phyloP scores from a whole-genome alignment of 1,284 basidiomycete species.

The Rhodotorula sp. region DNA sequence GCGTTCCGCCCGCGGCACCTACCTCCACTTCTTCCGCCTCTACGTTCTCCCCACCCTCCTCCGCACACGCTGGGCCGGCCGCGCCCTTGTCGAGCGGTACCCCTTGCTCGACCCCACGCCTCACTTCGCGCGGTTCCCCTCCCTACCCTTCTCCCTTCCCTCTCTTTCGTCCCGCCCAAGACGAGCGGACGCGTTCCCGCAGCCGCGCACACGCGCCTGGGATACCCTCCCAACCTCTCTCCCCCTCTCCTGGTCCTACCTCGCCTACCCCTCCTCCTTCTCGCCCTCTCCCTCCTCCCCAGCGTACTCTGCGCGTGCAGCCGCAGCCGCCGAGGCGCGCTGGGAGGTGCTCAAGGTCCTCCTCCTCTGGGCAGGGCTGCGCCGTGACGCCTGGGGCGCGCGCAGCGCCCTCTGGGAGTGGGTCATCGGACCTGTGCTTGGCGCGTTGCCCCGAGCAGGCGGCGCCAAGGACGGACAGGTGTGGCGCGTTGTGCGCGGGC shows the following conservation, averaged over 20 bases:
- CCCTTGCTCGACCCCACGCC: constrained; percentile 17
- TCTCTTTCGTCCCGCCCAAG: not conserved
- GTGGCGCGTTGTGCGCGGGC: not conserved
- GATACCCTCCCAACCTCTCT: not conserved
- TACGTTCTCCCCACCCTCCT: constrained; percentile 25
- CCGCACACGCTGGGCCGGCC: constrained; percentile 9
- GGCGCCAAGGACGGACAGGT: not conserved
- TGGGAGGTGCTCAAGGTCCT: constrained; percentile 15
- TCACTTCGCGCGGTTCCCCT: not conserved
- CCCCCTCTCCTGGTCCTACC: constrained; percentile 8
- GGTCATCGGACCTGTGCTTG: constrained; percentile 8
- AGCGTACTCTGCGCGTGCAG: not conserved
- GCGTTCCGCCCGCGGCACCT: constrained; percentile 7
- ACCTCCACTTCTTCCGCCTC: constrained; percentile 31
- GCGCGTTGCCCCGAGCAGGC: not conserved
- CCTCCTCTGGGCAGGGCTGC: constrained; percentile 15
- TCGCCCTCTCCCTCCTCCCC: not conserved
- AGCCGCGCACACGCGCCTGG: constrained; percentile 1
- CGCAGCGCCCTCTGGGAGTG: constrained; percentile 26
- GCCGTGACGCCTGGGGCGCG: constrained; percentile 25
- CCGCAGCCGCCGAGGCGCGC: constrained; percentile 7
- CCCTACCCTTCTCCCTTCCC: constrained; percentile 3
- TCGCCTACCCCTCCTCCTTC: constrained; percentile 2
- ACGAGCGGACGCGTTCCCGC: not conserved
- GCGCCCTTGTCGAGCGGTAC: constrained; percentile 4